These are phyloP conservation scores for Alternaria hordeiaustralica DNA, from an alignment of 2,329 filamentous ascomycete species.

Conservation along the genomic window DNA sequence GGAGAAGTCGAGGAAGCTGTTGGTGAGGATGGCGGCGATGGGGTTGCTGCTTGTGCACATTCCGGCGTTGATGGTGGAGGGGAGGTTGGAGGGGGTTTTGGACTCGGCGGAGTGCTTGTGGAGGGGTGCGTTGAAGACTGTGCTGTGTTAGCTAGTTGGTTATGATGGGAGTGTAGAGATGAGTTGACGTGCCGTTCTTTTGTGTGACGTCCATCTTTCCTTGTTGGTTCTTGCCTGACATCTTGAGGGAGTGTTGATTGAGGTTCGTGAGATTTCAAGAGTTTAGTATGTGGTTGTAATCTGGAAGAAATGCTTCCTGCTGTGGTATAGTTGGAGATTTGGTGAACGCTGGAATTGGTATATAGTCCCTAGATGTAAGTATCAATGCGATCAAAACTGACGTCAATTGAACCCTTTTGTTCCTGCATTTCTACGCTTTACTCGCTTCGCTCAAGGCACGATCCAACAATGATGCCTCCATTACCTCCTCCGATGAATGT, in stretches of 20 bases:
- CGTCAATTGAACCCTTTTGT: not conserved
- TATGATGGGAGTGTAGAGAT: not conserved
- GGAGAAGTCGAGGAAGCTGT: conserved; percentile 66
- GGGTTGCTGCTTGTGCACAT: conserved; percentile 36
- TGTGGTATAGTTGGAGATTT: not conserved
- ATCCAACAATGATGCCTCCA: conserved; percentile 18
- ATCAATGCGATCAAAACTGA: not conserved
- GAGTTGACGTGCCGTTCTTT: conserved; percentile 28
- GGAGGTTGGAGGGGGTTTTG: conserved; percentile 3
- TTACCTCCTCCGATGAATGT: conserved; percentile 3
- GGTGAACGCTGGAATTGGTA: not conserved
- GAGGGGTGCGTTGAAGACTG: conserved; percentile 35
- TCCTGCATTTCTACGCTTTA: not conserved
- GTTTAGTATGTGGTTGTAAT: not conserved
- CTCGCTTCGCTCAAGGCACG: not conserved
- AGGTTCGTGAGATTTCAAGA: conserved; percentile 6
- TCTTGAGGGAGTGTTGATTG: conserved; percentile 1
- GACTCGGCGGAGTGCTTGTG: conserved; percentile 26
- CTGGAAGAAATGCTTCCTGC: not conserved
- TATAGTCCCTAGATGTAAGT: not conserved
- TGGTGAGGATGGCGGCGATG: conserved; percentile 63
- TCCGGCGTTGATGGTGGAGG: conserved; percentile 18
- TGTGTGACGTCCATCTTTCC: conserved; percentile 34
- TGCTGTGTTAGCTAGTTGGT: not conserved
- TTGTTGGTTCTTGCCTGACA: conserved; percentile 31